Conservation (phyloP, 768 basidiomycete species). For the Tubosaeta brunneosetosa region DNA sequence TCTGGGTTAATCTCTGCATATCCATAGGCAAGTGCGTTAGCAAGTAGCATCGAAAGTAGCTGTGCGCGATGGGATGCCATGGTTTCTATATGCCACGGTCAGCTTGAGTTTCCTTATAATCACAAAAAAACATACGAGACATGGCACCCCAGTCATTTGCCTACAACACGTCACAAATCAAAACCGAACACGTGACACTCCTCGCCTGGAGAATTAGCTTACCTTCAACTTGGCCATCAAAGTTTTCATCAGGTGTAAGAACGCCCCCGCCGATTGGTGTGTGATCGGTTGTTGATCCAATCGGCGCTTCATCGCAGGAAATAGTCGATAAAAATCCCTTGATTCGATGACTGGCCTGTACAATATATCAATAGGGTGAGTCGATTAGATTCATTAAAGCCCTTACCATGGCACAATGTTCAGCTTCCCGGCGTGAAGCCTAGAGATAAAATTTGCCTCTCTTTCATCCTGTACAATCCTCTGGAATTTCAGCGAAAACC, state of each 20-base stretch:
- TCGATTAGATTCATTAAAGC: background rate
- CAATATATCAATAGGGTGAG: background rate
- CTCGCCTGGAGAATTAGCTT: background rate
- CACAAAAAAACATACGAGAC: constrained; percentile 41
- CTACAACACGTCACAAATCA: constrained; percentile 26
- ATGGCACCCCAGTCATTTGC: constrained; percentile 63
- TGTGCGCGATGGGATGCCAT: constrained; percentile 38
- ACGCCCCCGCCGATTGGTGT: no score
- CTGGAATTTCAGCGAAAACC: constrained; percentile 54
- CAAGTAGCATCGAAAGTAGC: constrained; percentile 32
- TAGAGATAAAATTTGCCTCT: constrained; percentile 57
- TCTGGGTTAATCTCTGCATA: constrained; percentile 42
- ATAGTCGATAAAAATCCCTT: background rate
- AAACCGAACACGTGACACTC: background rate
- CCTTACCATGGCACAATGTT: constrained; percentile 55
- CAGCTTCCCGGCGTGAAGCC: constrained; percentile 50
- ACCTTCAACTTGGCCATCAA: constrained; percentile 36
- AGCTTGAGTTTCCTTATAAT: background rate
- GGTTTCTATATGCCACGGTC: constrained; percentile 35
- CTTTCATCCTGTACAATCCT: constrained; percentile 61
- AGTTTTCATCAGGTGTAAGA: no score
- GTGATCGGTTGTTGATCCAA: no score
- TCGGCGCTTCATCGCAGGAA: no score
- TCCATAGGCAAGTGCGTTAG: constrained; percentile 46
- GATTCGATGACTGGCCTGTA: constrained; percentile 56